These are phyloP conservation scores for Ophiorrhiza pumila DNA, from an alignment of 257 asterid genomes.

Conservation along the genomic window DNA sequence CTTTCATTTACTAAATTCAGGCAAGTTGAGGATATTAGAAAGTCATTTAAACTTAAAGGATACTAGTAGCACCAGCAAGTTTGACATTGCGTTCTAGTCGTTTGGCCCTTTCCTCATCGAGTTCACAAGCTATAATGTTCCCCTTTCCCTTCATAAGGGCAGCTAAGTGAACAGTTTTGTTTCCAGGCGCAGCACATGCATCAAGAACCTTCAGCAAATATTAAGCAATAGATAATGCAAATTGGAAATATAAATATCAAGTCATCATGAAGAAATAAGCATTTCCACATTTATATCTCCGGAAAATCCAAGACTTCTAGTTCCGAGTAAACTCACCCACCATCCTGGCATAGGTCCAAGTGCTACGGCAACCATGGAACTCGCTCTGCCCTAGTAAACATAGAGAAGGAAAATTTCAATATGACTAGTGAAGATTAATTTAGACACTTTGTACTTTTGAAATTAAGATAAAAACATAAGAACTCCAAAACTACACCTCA, in stretches of 20 bases:
- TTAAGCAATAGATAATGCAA: constrained; percentile 19
- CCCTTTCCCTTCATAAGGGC: constrained; percentile 88
- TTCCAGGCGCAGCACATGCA: constrained; percentile 97
- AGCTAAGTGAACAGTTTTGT: constrained; percentile 92
- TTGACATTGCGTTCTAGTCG: constrained; percentile 55
- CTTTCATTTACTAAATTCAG: neutral
- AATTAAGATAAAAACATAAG: neutral
- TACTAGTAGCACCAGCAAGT: constrained; percentile 84
- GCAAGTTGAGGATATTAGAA: constrained; percentile 5
- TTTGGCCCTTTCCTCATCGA: constrained; percentile 63
- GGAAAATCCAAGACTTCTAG: neutral
- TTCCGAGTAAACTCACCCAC: constrained; percentile 47
- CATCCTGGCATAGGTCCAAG: constrained; percentile 84
- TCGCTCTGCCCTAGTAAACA: constrained; percentile 72
- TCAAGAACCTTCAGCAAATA: constrained; percentile 75
- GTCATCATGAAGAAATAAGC: neutral
- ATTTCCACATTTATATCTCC: neutral
- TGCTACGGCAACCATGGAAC: constrained; percentile 88
- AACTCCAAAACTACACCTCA: constrained; percentile 15
- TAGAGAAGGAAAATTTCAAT: neutral
- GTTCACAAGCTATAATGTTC: constrained; percentile 84
- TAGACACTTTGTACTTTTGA: neutral
- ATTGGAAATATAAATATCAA: neutral
- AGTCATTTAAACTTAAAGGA: constrained; percentile 38
- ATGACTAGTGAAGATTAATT: neutral